Percentiles rank a stretch among this genome's conserved stretches.
Conservation (phyloP, 2,329 filamentous ascomycete species). For the Cladosporium phlei region DNA sequence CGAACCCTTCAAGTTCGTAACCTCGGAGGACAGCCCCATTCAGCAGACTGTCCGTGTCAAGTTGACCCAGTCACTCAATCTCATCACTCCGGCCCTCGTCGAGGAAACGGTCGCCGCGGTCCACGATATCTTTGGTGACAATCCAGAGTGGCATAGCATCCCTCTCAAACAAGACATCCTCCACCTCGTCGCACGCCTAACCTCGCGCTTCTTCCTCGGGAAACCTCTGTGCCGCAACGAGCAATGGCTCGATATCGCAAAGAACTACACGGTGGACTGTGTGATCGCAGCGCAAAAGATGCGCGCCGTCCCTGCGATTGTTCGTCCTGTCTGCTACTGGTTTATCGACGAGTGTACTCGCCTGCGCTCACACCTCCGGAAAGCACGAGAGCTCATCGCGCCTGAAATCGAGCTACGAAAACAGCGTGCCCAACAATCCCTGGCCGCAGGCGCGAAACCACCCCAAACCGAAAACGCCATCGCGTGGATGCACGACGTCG, state of each 20-base stretch:
- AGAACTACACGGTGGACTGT: conserved; percentile 34
- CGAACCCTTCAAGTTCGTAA: conserved; percentile 12
- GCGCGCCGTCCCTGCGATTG: conserved; percentile 31
- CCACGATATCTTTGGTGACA: conserved; percentile 21
- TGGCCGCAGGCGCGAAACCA: conserved; percentile 16
- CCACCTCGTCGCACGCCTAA: conserved; percentile 36
- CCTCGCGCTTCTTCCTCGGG: conserved; percentile 40
- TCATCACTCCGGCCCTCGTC: conserved; percentile 23
- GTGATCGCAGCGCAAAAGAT: conserved; percentile 32
- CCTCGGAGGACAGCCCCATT: conserved; percentile 16
- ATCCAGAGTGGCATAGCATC: conserved; percentile 18
- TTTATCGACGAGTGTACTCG: conserved; percentile 33
- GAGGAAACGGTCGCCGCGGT: conserved; percentile 20
- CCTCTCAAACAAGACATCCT: conserved; percentile 25
- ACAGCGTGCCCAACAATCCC: conserved; percentile 17
- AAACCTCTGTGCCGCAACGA: conserved; percentile 34
- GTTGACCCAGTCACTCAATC: conserved; percentile 23
- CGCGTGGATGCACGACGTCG: conserved; percentile 25
- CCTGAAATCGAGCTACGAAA: conserved; percentile 33
- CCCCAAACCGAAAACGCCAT: conserved; percentile 24
- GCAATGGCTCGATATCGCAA: conserved; percentile 35
- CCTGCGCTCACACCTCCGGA: conserved; percentile 29
- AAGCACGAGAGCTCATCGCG: conserved; percentile 32
- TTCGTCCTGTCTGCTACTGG: conserved; percentile 32
- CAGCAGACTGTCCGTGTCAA: conserved; percentile 21